Percentiles rank a stretch among this genome's conserved stretches.
These are phyloP conservation scores for Teunomyces tritomae DNA, from an alignment of 805 yeast species.

Conservation along the genomic window DNA sequence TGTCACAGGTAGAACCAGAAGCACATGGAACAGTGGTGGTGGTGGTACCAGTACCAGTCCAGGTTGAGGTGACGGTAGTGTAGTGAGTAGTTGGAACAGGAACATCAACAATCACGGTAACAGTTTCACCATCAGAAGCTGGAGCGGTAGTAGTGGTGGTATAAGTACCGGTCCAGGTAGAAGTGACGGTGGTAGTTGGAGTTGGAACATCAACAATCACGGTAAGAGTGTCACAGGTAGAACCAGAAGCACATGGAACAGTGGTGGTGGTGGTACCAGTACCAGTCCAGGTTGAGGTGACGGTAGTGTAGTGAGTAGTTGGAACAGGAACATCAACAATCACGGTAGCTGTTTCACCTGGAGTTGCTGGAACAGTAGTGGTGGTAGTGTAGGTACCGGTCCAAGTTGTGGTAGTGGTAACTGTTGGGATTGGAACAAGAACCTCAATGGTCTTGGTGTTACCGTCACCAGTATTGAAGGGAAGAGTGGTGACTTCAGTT, in stretches of 20 bases:
- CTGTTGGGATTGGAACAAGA: conserved; percentile 15
- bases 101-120: conserved; percentile 13
- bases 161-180: conserved; percentile 10
- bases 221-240: conserved; percentile 11
- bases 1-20: conserved; percentile 7
- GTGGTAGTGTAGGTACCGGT: conserved; percentile 10
- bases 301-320: not conserved
- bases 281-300: conserved; percentile 9
- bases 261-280: conserved; percentile 10
- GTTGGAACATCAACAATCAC: conserved; percentile 12
- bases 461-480: conserved; percentile 4
- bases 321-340: conserved; percentile 11
- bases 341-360: conserved; percentile 11
- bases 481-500: conserved; percentile 18
- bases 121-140: conserved; percentile 9
- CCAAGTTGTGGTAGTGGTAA: conserved; percentile 15
- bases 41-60: conserved; percentile 11
- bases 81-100: conserved; percentile 6
- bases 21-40: conserved; percentile 6
- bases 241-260: not conserved
- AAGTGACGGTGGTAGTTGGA: conserved; percentile 11
- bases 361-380: conserved; percentile 8
- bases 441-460: conserved; percentile 13
- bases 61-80: conserved; percentile 1
- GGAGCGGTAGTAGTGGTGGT: conserved; percentile 9